A percentile compares a stretch with the other conserved stretches of the same genome.
phyloP scores from a whole-genome alignment of 2,329 filamentous ascomycete genomes.

The Zymoseptoria passerinii region DNA sequence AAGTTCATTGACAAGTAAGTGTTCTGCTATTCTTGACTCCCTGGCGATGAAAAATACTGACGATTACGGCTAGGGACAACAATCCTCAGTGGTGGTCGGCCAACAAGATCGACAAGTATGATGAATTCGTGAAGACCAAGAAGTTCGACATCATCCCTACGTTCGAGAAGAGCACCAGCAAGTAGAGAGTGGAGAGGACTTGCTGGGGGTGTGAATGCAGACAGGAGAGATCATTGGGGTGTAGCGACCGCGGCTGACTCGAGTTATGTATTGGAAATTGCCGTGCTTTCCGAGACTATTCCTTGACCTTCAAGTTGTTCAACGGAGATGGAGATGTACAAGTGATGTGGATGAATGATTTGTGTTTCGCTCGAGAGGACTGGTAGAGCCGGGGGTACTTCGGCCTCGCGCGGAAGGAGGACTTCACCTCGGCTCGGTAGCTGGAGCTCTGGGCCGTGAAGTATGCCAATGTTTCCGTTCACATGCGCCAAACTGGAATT shows the following conservation, averaged over 20 bases:
- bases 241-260: background rate
- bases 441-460: background rate
- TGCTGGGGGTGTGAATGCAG: background rate
- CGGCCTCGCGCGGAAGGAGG: background rate
- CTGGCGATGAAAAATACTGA: background rate
- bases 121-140: background rate
- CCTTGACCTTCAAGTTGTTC: background rate
- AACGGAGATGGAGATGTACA: background rate
- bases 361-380: background rate
- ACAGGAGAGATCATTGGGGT: background rate
- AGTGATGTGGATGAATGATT: background rate
- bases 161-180: background rate
- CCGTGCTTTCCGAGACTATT: background rate
- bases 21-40: background rate
- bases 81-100: too few species aligned
- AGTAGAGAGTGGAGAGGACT: background rate
- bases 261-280: background rate
- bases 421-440: background rate
- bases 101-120: background rate
- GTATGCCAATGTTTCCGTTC: background rate
- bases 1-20: background rate
- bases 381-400: background rate
- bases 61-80: background rate
- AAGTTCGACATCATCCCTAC: background rate
- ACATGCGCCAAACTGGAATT: background rate